These are phyloP conservation scores for Solanum verrucosum DNA, from an alignment of 257 asterid genomes.

Conservation along the genomic window DNA sequence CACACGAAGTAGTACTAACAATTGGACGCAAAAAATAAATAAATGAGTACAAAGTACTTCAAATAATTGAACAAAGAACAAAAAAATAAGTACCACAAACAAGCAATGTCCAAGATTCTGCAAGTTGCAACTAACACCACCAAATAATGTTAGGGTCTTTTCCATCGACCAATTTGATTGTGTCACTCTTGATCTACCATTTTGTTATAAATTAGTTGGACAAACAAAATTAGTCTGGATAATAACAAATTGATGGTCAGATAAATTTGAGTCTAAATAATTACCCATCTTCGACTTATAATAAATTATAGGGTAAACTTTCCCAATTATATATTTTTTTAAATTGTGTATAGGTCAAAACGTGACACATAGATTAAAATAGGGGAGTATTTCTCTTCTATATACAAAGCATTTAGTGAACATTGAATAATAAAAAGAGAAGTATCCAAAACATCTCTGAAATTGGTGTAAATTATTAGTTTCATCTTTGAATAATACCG, in stretches of 20 bases:
- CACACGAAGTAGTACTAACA: neutral
- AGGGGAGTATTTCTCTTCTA: no score
- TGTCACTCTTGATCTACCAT: neutral
- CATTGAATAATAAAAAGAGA: no score
- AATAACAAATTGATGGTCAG: neutral
- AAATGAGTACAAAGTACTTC: neutral
- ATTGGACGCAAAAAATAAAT: neutral
- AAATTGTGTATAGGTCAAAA: no score
- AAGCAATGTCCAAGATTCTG: neutral
- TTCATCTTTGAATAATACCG: fast-evolving
- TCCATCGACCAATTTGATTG: neutral
- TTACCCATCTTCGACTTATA: neutral
- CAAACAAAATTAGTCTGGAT: no score
- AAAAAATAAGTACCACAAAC: neutral
- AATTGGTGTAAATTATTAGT: no score
- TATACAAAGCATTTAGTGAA: no score
- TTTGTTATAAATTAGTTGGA: neutral
- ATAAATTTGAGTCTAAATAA: neutral
- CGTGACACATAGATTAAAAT: no score
- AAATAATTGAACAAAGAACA: neutral
- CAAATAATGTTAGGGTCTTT: neutral
- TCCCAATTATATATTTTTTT: neutral
- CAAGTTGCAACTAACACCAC: neutral
- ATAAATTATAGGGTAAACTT: neutral
- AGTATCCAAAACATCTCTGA: no score